Percentiles rank a stretch among this genome's conserved stretches.
phyloP scores from a whole-genome alignment of 805 yeast genomes.

The Candida yuanshanica region DNA sequence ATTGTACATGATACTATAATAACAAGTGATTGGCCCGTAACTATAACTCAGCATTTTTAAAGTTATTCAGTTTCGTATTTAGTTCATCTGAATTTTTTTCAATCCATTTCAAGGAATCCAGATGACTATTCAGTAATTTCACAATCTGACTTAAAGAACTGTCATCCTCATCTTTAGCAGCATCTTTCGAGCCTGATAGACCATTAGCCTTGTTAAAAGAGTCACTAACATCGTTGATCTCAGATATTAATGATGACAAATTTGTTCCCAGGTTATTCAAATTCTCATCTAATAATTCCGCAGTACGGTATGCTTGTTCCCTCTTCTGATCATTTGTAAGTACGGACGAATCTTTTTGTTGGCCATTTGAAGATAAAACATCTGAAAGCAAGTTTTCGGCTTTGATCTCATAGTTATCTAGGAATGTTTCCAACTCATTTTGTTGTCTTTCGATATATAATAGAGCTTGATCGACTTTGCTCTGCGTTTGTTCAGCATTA shows the following conservation, averaged over 20 bases:
- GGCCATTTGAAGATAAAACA: slow-evolving; percentile 28
- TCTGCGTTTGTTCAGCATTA: slow-evolving; percentile 80
- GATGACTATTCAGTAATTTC: slow-evolving; percentile 76
- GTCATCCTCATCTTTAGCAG: slow-evolving; percentile 32
- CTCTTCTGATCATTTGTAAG: slow-evolving; percentile 77
- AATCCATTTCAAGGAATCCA: slow-evolving; percentile 84
- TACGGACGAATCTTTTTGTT: slow-evolving; percentile 26
- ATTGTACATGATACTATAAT: slow-evolving; percentile 3
- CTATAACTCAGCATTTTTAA: slow-evolving; percentile 18
- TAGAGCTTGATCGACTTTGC: slow-evolving; percentile 80
- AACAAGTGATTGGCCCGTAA: not conserved
- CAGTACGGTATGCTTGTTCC: slow-evolving; percentile 81
- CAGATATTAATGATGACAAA: slow-evolving; percentile 67
- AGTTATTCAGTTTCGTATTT: slow-evolving; percentile 54
- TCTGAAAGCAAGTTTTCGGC: slow-evolving; percentile 32
- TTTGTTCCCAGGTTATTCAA: slow-evolving; percentile 73
- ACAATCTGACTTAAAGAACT: slow-evolving; percentile 64
- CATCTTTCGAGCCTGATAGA: slow-evolving; percentile 27
- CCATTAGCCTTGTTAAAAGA: slow-evolving; percentile 63
- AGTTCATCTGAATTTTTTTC: slow-evolving; percentile 67
- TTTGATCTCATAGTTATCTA: slow-evolving; percentile 68
- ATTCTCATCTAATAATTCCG: slow-evolving; percentile 78
- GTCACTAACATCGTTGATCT: slow-evolving; percentile 78
- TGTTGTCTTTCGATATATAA: slow-evolving; percentile 87
- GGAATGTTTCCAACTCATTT: slow-evolving; percentile 76